phyloP scores from a whole-genome alignment of 805 yeast genomes.

The Starmerella stigmatis region DNA sequence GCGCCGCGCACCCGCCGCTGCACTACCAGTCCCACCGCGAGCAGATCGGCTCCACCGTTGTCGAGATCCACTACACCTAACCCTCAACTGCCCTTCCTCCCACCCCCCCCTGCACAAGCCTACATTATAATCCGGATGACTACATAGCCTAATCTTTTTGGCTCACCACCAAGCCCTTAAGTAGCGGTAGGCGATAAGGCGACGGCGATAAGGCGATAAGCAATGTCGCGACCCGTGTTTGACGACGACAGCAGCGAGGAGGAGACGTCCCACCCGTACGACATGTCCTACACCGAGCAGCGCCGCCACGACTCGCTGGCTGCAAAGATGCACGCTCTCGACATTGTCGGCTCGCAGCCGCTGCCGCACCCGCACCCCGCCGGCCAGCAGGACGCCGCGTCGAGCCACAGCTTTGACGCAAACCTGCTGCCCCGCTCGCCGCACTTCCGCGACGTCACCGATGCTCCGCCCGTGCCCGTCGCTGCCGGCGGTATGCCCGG shows the following conservation, averaged over 20 bases:
- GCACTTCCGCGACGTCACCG: slow-evolving; percentile 13
- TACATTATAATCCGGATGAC: too few relatives aligned
- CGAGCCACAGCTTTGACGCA: neutral
- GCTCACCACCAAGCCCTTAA: too few relatives aligned
- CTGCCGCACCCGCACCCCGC: neutral
- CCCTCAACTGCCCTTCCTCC: neutral
- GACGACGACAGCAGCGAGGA: slow-evolving; percentile 14
- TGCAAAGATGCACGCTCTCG: slow-evolving; percentile 25
- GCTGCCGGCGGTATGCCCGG: neutral
- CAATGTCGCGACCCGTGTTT: slow-evolving; percentile 9
- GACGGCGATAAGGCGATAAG: too few relatives aligned
- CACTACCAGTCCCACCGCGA: slow-evolving; percentile 13
- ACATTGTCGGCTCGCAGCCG: slow-evolving; percentile 13
- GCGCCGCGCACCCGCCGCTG: slow-evolving; percentile 1
- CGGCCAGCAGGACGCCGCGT: neutral
- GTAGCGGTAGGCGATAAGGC: too few relatives aligned
- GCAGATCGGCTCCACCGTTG: slow-evolving; percentile 15
- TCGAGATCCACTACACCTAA: slow-evolving; percentile 12
- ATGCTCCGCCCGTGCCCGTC: slow-evolving; percentile 17
- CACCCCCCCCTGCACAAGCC: too few relatives aligned
- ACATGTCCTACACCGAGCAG: slow-evolving; percentile 24
- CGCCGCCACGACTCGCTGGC: slow-evolving; percentile 18
- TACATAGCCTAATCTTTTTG: too few relatives aligned
- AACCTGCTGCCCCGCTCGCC: slow-evolving; percentile 7
- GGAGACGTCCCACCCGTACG: slow-evolving; percentile 12